Evolutionary conservation across 1,284 basidiomycete genomes (phyloP), one percentile per base, ranked within the genome.

Genomic region (Malassezia dermatis): DNA sequence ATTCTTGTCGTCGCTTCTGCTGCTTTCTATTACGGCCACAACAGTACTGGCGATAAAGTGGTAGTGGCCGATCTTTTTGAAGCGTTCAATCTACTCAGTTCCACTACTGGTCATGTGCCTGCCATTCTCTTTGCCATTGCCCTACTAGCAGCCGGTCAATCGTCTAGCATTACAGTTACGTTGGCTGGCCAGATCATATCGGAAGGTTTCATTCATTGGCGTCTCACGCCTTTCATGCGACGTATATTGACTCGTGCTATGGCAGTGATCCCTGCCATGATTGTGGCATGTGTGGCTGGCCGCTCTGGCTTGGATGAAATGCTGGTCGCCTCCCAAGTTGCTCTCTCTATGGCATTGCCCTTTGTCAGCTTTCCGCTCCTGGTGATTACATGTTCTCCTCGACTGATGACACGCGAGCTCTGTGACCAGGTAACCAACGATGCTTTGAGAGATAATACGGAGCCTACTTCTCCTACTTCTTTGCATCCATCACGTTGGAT

Each of bases 191-290:
- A 96, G 76, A 84, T 90, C 41, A 86, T 96, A 30, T 86, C 85
- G 0, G 93, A 96, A 76, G 93, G 93, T 0, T 94, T 95, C 76
- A 80, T 98, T 58, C 82, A 83, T 54, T 96, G 91, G 91, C 81
- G 81, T 49, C 81, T 89, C 45, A 86, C 87, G 53, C 86, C 89
- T 11, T 80, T 88, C 42, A 68, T 87, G 39, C 83, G 91, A 8
- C 83, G 91, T 8, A 75, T 93, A 4, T 65, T 89, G 48, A 98
- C 93, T 1, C 84, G 93, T 5, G 76, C 85, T 7, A 80, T 96
- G 21, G 85, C 86, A 4, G 82, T 96, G 31, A 78, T 94, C n/a
- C 93, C 93, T 1, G 84, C 88, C 11, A 81, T 89, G 69, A 78
- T 81, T 2, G 85, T 95, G 34, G 88, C 89, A 0, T 77, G 84